phyloP scores from a whole-genome alignment of 208 protist species.

The Lotmaria passim region DNA sequence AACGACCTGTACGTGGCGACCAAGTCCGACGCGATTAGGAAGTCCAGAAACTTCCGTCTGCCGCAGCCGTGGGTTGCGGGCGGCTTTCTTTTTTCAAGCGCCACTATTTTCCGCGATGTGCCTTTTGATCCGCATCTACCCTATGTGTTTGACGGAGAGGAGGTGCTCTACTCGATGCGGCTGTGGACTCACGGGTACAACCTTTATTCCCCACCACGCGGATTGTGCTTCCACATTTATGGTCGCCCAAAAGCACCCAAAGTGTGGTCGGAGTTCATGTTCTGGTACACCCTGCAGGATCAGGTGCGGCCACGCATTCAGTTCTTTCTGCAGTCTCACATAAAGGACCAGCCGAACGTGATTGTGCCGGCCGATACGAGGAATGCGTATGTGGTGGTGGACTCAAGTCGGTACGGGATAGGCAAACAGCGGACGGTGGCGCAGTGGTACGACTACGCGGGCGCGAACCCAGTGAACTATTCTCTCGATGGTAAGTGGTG shows the following conservation, averaged over 20 bases:
- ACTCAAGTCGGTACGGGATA: conserved; percentile 79
- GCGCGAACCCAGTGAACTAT: conserved; percentile 56
- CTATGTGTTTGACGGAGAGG: conserved; percentile 95
- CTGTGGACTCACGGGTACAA: conserved; percentile 93
- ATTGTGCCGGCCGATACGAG: conserved; percentile 37
- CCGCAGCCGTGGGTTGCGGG: conserved; percentile 86
- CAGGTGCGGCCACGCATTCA: conserved; percentile 53
- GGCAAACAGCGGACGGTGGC: conserved; percentile 59
- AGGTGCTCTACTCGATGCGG: conserved; percentile 82
- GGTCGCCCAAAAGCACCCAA: conserved; percentile 55
- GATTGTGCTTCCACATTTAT: conserved; percentile 89
- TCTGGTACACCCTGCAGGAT: conserved; percentile 39
- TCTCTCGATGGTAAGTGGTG: conserved; percentile 64
- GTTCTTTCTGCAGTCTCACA: conserved; percentile 49
- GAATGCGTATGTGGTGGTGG: conserved; percentile 49
- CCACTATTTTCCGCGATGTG: conserved; percentile 72
- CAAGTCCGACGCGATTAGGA: conserved; percentile 6
- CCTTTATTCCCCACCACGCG: conserved; percentile 76
- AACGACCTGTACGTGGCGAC: conserved; percentile 42
- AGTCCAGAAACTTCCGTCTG: conserved; percentile 30
- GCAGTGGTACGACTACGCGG: conserved; percentile 80
- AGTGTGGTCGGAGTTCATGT: conserved; percentile 43
- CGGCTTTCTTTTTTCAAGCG: conserved; percentile 69
- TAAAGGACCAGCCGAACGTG: conserved; percentile 3
- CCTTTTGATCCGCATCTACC: conserved; percentile 94